Evolutionary conservation across 352 stramenopile species (phyloP), one percentile per base, ranked within the genome.

Genomic region (Elongisporangium senticosum): DNA sequence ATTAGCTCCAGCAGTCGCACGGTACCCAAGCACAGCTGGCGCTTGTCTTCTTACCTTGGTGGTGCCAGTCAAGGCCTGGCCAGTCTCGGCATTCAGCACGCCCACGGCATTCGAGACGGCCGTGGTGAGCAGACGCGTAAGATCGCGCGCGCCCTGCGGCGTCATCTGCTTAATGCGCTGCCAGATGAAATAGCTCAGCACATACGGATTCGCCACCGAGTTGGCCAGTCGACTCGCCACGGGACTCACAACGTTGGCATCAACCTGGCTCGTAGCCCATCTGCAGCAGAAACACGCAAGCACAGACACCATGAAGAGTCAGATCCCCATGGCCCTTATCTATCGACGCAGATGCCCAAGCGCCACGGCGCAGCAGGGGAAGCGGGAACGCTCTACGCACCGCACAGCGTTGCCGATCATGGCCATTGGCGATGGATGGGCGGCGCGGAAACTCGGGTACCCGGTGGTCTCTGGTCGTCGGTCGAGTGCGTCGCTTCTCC

Each of bases 201-300:
- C 80, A 48, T 84, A 77, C 21, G 83, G 83, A 47, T 93, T 93
- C 54, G 66, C 77, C 59, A 89, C 75, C n/a, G 83, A 93, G n/a
- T 61, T 70, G 6, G 75, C 78, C 51, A 90, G 68, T 3, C 69
- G 72, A 19, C 61, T 62, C 28, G 78, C 66, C 51, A 90, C 72
- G 39, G 80, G 80, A 40, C 69, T 80, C 61, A 90, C 78, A 24
- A 89, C 64, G 13, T 66, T 70, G 52, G 72, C 75, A 56, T 89
- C 79, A 58, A 89, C 69, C 26, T 82, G 79, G 37, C 43, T 67
- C 48, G 73, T 78, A 52, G 74, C 74, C 75, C 75, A 84, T 52
- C 74, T 84, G 61, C 19, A 7, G 2, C 56, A 48, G 23, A 14
- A 53, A 26, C 49, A 6, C 49, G 22, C 49, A 22, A 17, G 19